Conservation (phyloP, 495 filamentous ascomycete species). For the Annulohypoxylon moriforme region DNA sequence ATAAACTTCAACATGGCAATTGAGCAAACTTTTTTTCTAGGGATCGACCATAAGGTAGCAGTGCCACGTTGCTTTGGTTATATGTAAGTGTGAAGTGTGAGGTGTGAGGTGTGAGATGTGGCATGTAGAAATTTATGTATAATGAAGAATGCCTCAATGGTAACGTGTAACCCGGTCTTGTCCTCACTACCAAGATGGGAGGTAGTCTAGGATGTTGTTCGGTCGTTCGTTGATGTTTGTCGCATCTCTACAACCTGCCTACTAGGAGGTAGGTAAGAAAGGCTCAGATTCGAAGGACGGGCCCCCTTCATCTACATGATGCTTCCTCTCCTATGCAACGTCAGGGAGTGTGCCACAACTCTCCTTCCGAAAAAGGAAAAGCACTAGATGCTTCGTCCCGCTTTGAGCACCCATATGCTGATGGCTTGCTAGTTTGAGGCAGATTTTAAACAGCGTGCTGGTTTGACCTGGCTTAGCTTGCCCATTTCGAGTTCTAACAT, state of each 20-base stretch:
- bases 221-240: slow-evolving; percentile 20
- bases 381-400: slow-evolving; percentile 36
- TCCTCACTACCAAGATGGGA: neutral
- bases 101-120: neutral
- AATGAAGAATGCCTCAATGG: slow-evolving; percentile 7
- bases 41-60: slow-evolving; percentile 12
- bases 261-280: slow-evolving; percentile 12
- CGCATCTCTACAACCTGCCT: slow-evolving; percentile 17
- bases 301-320: slow-evolving; percentile 43
- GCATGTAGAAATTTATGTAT: neutral
- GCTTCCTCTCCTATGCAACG: slow-evolving; percentile 39
- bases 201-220: neutral
- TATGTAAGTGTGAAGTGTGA: neutral
- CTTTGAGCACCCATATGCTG: slow-evolving; percentile 23
- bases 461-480: slow-evolving; percentile 18
- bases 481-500: slow-evolving; percentile 10
- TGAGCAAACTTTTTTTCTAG: slow-evolving; percentile 31
- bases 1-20: slow-evolving; percentile 16
- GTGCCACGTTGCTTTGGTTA: slow-evolving; percentile 18
- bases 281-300: slow-evolving; percentile 21
- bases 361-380: slow-evolving; percentile 40
- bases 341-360: slow-evolving; percentile 31
- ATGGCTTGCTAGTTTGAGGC: slow-evolving; percentile 17
- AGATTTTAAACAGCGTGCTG: slow-evolving; percentile 17
- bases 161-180: neutral